Percentiles rank a stretch among this genome's conserved stretches.
Conservation (phyloP, 2,329 filamentous ascomycete genomes). For the Exophiala lecanii-corni region DNA sequence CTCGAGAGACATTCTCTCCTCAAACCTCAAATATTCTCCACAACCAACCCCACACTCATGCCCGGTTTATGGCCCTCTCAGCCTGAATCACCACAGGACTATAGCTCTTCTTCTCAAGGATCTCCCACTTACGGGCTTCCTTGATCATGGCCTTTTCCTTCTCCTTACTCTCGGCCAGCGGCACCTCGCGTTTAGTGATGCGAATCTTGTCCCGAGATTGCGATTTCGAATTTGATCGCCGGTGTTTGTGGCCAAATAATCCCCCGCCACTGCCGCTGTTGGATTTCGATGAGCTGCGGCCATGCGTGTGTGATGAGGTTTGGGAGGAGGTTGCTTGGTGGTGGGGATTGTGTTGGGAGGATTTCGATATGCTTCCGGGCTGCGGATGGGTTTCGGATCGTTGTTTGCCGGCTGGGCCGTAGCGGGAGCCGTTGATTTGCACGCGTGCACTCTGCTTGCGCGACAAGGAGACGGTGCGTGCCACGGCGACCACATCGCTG, state of each 20-base stretch:
- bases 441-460: constrained; percentile 23
- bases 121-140: constrained; percentile 16
- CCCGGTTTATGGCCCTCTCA: constrained; percentile 21
- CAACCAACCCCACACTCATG: constrained; percentile 19
- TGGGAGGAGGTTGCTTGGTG: not conserved
- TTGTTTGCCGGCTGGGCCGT: not conserved
- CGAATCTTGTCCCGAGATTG: constrained; percentile 12
- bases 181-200: constrained; percentile 11
- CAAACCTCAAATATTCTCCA: constrained; percentile 21
- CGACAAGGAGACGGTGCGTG: constrained; percentile 23
- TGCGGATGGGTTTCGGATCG: constrained; percentile 9
- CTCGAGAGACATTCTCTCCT: no score
- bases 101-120: constrained; percentile 22
- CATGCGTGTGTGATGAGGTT: not conserved
- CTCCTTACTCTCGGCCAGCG: constrained; percentile 12
- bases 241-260: constrained; percentile 16
- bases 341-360: constrained; percentile 2
- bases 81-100: constrained; percentile 22
- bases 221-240: constrained; percentile 14
- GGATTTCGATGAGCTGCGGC: not conserved
- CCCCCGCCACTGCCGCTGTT: no score
- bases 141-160: constrained; percentile 11
- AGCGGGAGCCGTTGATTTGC: constrained; percentile 10
- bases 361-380: not conserved
- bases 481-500: constrained; percentile 22